Percentiles rank a stretch among this genome's conserved stretches.
These are phyloP conservation scores for Pleurozium schreberi DNA, from an alignment of 225 moss, liverwort and hornwort genomes.

Conservation along the genomic window DNA sequence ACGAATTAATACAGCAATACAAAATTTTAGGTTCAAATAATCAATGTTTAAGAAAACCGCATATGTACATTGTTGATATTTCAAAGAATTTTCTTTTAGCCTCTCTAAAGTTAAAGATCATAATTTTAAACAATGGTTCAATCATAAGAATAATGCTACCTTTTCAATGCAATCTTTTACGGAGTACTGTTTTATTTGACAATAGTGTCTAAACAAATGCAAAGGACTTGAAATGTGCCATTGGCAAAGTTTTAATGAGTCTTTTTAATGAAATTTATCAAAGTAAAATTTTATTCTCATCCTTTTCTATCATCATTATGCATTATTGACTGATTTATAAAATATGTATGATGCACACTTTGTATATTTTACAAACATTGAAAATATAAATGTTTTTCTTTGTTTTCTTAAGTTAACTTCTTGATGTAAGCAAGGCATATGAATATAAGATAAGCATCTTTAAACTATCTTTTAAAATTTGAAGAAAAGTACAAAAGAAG, in stretches of 20 bases:
- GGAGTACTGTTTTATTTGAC: not conserved
- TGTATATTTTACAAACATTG: not conserved
- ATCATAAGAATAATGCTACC: not conserved
- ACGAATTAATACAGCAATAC: too few relatives aligned
- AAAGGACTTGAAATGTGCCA: not conserved
- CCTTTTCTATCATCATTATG: too few relatives aligned
- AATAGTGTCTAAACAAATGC: not conserved
- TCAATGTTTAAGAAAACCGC: not conserved
- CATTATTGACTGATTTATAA: too few relatives aligned
- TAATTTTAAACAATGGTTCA: not conserved
- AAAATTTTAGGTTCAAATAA: too few relatives aligned
- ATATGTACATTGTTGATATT: not conserved
- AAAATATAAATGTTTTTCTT: not conserved
- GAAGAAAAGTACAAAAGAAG: not conserved
- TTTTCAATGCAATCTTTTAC: not conserved
- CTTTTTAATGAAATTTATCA: not conserved
- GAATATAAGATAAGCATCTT: not conserved
- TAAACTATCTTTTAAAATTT: not conserved
- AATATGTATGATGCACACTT: not conserved
- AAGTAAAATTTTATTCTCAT: not conserved
- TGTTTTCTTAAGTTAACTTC: not conserved
- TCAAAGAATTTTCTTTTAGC: not conserved
- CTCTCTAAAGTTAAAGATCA: not conserved
- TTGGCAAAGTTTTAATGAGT: not conserved
- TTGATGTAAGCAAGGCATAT: too few relatives aligned